Evolutionary conservation across 306 rosid genomes (phyloP), one percentile per base, ranked within the genome.

Genomic region (Benincasa hispida): DNA sequence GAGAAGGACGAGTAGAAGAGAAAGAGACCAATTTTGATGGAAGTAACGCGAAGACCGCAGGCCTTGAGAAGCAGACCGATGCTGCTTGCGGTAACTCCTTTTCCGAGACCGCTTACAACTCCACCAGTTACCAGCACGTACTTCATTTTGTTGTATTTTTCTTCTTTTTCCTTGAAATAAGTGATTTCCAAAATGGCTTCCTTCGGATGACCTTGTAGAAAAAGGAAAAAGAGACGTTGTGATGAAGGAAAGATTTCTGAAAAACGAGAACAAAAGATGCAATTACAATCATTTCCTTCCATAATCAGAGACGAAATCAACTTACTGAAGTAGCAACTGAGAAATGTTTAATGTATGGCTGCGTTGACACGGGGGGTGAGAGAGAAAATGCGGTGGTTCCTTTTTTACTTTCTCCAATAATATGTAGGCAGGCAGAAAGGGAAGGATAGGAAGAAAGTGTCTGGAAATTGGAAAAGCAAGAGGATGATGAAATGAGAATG

Each of bases 51-150:
- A 69, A 93, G 96, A 57, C 98, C 98, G 84, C 97, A 93, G 67
- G 93, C 92, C 82, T 89, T 87, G 85, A 93, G 96, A 83, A 93
- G 91, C 27, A 93, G 80, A 13, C 98, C 98, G 84, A 93, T 85
- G 86, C 98, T 91, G 80, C 98, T 93, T 0, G 98, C 98, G 8
- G 98, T 93, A 41, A 93, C 92, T 25, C 98, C 98, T 81, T 93
- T 93, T 5, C 98, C 98, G 30, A 93, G 95, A 11, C 98, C 98
- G 79, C 98, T 93, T 47, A 93, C 93, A 22, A 93, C 98, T 73
- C 98, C 98, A 18, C 98, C 98, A 32, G 93, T 93, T 55, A 93
- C 98, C 83, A 91, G 41, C 55, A 93, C 88, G 74, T 93, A 93
- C 89, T 93, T 93, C 98, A 93, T 93, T 79, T 32, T 2, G 51